Percentiles rank a stretch among this genome's conserved stretches.
Evolutionary conservation across 2,329 filamentous ascomycete genomes (phyloP).

Genomic region (Taxawa tesnikishii): DNA sequence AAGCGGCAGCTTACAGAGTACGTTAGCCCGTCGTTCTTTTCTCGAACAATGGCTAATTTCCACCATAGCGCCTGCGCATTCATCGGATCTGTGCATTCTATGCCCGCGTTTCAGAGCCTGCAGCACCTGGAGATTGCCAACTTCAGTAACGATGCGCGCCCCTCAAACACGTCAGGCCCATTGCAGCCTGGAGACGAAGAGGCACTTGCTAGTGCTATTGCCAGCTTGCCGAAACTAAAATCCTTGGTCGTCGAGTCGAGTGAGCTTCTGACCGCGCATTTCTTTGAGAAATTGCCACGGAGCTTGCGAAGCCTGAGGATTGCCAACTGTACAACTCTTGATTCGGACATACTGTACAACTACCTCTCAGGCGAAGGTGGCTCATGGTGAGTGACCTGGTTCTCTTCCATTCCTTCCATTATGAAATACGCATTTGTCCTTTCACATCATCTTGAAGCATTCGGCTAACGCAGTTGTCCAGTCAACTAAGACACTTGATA

Average conservation of each 20-base stretch:
- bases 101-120: conserved; percentile 7
- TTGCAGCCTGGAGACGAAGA: conserved; percentile 1
- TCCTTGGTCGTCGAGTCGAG: conserved; percentile 65
- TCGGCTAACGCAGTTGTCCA: too few relatives aligned
- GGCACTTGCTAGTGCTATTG: conserved; percentile 7
- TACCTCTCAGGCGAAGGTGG: conserved; percentile 58
- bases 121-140: conserved; percentile 7
- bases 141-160: neutral
- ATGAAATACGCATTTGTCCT: too few relatives aligned
- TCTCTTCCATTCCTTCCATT: too few relatives aligned
- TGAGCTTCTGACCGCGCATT: conserved; percentile 52
- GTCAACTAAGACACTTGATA: conserved; percentile 52
- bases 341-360: conserved; percentile 48
- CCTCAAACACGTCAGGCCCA: neutral
- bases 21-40: neutral
- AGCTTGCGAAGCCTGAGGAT: conserved; percentile 57
- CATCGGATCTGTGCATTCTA: conserved; percentile 5
- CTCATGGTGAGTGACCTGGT: too few relatives aligned
- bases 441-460: too few relatives aligned
- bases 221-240: conserved; percentile 48
- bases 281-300: conserved; percentile 58
- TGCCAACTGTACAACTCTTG: conserved; percentile 66
- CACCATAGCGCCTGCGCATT: conserved; percentile 1
- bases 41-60: neutral
- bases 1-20: neutral